Evolutionary conservation across 1,284 basidiomycete genomes (phyloP), one percentile per base, ranked within the genome.

Genomic region (Trichosporon inkin): DNA sequence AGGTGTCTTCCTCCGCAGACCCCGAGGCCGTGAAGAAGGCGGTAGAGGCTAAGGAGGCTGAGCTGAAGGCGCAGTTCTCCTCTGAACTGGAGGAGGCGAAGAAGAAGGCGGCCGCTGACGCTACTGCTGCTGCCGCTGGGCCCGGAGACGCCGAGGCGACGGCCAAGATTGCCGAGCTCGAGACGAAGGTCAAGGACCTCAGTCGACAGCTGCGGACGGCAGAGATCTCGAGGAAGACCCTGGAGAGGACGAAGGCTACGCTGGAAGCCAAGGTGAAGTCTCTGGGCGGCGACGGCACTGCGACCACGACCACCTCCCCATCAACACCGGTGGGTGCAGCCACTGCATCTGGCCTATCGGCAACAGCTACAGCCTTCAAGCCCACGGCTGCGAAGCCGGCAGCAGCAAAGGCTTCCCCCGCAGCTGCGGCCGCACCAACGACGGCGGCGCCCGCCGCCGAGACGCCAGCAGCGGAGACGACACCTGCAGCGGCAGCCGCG

Each of bases 141-240:
- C 35, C 37, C 17, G 41, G 52, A 20, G 38, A 24, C 37, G 53
- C 14, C 32, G 47, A 37, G 20, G 51, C 47, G 11, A 17, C 28
- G 3, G 63, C 72, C 51, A 74, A 73, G 61, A 14, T 58, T 10
- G 68, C 66, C 36, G 72, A 72, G 44, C 60, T 74, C 22, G 61
- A 70, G 49, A 51, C 51, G 22, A 71, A 75, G 64, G 61, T 77
- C 57, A 75, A 74, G 62, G 58, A 57, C 2, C 61, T 75, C 14
- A 70, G 73, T 53, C 65, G 71, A 38, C 71, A 72, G 57, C 59
- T 66, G 10, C 70, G 68, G 57, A 77, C 71, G 6, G 70, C 69
- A 1, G 73, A 77, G 55, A 74, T 75, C 34, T 61, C 68, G 38
- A 61, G 74, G 44, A 75, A 75, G 65, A 75, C 72, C 13, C 61